Conservation (phyloP, 2,329 filamentous ascomycete genomes). For the Aspergillus sp. region DNA sequence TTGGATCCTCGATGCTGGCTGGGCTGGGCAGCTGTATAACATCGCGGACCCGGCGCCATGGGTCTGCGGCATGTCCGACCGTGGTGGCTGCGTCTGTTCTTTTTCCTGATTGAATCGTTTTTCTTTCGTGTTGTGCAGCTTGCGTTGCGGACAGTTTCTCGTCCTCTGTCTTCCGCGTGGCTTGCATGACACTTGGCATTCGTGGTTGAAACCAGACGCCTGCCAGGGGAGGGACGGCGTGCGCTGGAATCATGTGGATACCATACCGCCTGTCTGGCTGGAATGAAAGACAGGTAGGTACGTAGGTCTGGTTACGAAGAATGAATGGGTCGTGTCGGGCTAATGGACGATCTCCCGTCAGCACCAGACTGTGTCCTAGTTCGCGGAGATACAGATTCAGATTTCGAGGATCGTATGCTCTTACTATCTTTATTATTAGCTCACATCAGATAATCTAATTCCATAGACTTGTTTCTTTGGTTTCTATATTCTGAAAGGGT, state of each 20-base stretch:
- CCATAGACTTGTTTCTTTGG: no score
- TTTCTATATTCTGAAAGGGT: no score
- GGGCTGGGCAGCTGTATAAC: slow-evolving; percentile 10
- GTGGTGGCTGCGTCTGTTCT: slow-evolving; percentile 15
- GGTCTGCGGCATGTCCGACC: slow-evolving; percentile 14
- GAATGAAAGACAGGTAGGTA: background rate
- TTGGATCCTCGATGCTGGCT: slow-evolving; percentile 11
- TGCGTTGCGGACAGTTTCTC: background rate
- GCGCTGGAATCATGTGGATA: background rate
- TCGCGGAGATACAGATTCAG: background rate
- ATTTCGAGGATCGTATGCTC: no score
- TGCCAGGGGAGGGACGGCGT: background rate
- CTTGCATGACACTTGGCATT: background rate
- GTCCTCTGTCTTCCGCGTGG: background rate
- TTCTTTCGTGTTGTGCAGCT: background rate
- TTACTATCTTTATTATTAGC: no score
- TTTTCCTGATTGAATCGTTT: slow-evolving; percentile 8
- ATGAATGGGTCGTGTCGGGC: slow-evolving; percentile 2
- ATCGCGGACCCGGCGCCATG: slow-evolving; percentile 15
- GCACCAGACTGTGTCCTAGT: background rate
- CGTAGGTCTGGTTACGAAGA: no score
- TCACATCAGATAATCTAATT: no score
- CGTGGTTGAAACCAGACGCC: background rate
- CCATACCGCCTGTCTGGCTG: background rate
- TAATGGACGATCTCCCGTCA: slow-evolving; percentile 22